Evolutionary conservation across 2,329 filamentous ascomycete species (phyloP).

Genomic region (Orbilia oligospora): DNA sequence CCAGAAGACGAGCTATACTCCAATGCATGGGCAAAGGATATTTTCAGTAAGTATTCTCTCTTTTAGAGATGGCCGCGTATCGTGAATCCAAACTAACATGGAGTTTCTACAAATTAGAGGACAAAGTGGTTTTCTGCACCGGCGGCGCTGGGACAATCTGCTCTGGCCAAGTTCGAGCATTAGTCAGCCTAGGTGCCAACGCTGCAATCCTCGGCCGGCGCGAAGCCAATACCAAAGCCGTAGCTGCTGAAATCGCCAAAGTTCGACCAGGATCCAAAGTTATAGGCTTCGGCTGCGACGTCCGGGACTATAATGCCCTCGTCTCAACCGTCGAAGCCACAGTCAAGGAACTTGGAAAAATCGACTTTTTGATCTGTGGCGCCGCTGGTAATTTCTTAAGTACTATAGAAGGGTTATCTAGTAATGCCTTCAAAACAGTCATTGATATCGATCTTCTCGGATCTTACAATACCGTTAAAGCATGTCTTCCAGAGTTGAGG

Average conservation of each 20-base stretch:
- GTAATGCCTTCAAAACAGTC: slow-evolving; percentile 94
- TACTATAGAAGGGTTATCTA: slow-evolving; percentile 82
- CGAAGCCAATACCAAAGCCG: slow-evolving; percentile 85
- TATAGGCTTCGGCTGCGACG: slow-evolving; percentile 85
- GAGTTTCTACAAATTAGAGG: slow-evolving; percentile 71
- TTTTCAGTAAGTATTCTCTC: slow-evolving; percentile 59
- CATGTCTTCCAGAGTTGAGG: slow-evolving; percentile 84
- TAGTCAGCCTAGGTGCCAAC: slow-evolving; percentile 91
- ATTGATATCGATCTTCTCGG: slow-evolving; percentile 97
- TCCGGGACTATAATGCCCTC: slow-evolving; percentile 79
- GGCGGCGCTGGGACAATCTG: slow-evolving; percentile 92
- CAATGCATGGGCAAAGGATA: slow-evolving; percentile 62
- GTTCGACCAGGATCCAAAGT: slow-evolving; percentile 85
- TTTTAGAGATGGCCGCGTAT: neutral
- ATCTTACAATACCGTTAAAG: slow-evolving; percentile 94
- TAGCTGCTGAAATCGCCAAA: slow-evolving; percentile 85
- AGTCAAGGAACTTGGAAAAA: slow-evolving; percentile 83
- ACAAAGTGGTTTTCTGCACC: slow-evolving; percentile 94
- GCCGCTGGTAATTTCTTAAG: slow-evolving; percentile 96
- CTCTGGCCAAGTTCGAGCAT: slow-evolving; percentile 89
- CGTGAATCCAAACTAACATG: neutral
- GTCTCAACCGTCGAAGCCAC: slow-evolving; percentile 83
- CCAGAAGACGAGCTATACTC: slow-evolving; percentile 60
- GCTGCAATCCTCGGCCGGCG: slow-evolving; percentile 95
- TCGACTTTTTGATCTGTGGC: slow-evolving; percentile 95